phyloP scores from a whole-genome alignment of 2,329 filamentous ascomycete genomes.

The Huntiella savannae region DNA sequence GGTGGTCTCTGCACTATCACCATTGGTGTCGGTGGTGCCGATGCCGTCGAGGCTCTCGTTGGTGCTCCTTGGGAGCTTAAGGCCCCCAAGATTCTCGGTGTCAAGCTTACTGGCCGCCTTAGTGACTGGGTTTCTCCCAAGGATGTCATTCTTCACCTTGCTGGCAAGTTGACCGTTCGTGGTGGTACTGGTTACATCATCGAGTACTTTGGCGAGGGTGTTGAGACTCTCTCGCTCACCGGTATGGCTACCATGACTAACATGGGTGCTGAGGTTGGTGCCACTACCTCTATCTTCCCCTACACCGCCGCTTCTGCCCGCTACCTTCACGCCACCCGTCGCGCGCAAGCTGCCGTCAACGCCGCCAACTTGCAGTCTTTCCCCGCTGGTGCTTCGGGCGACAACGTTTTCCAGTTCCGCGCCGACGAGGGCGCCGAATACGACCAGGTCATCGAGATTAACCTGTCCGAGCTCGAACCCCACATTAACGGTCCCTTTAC shows the following conservation, averaged over 20 bases:
- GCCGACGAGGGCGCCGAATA: conserved; percentile 73
- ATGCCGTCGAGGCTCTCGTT: conserved; percentile 90
- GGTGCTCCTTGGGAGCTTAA: conserved; percentile 96
- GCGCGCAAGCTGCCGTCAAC: conserved; percentile 41
- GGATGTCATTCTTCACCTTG: conserved; percentile 81
- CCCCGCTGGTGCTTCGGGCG: conserved; percentile 25
- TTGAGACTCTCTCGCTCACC: conserved; percentile 74
- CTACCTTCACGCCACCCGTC: conserved; percentile 70
- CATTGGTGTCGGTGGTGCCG: conserved; percentile 91
- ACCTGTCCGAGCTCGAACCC: conserved; percentile 78
- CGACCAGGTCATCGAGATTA: conserved; percentile 76
- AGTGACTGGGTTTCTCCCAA: conserved; percentile 87
- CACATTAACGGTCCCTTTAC: conserved; percentile 97
- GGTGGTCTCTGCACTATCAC: conserved; percentile 84
- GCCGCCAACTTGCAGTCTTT: conserved; percentile 41
- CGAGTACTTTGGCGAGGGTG: conserved; percentile 81
- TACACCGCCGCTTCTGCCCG: conserved; percentile 69
- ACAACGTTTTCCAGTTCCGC: conserved; percentile 42
- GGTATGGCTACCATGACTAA: conserved; percentile 87
- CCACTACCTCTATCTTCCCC: conserved; percentile 90
- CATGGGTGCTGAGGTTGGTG: conserved; percentile 77
- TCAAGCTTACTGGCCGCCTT: conserved; percentile 65
- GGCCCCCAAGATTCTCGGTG: conserved; percentile 76
- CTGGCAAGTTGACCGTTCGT: conserved; percentile 75
- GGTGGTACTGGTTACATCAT: conserved; percentile 90